phyloP scores from a whole-genome alignment of 2,329 filamentous ascomycete genomes.

The Tolypocladium capitatum region DNA sequence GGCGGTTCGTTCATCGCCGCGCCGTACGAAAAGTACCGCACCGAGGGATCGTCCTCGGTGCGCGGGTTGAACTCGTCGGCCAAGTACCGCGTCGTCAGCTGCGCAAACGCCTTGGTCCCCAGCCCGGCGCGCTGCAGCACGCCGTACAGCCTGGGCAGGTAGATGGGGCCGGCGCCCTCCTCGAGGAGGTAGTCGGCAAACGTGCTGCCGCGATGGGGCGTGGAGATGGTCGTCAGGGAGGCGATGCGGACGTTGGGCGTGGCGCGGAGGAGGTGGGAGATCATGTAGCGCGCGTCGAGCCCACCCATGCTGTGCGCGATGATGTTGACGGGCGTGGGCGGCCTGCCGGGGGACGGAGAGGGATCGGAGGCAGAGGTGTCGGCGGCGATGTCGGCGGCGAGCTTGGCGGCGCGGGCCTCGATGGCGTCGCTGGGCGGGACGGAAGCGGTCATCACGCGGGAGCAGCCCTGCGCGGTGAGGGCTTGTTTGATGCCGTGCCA shows the following conservation, averaged over 20 bases:
- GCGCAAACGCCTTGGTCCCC: constrained; percentile 45
- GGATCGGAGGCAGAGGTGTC: not conserved
- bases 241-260: constrained; percentile 27
- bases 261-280: constrained; percentile 37
- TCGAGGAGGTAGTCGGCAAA: constrained; percentile 42
- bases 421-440: constrained; percentile 50
- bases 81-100: constrained; percentile 49
- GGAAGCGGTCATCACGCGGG: constrained; percentile 44
- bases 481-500: constrained; percentile 52
- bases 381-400: constrained; percentile 39
- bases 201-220: constrained; percentile 40
- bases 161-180: constrained; percentile 24
- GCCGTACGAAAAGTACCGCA: constrained; percentile 51
- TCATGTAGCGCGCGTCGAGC: constrained; percentile 52
- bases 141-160: constrained; percentile 41
- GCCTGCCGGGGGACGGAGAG: not conserved
- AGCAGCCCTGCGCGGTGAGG: constrained; percentile 33
- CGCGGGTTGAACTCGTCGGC: constrained; percentile 42
- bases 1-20: constrained; percentile 34
- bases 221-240: constrained; percentile 41
- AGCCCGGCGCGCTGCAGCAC: constrained; percentile 37
- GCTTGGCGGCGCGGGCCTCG: constrained; percentile 42
- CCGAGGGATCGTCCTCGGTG: constrained; percentile 36
- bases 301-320: constrained; percentile 59
- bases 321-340: constrained; percentile 55